These are phyloP conservation scores for Aegle marmelos DNA, from an alignment of 345 rosid species.

Conservation along the genomic window DNA sequence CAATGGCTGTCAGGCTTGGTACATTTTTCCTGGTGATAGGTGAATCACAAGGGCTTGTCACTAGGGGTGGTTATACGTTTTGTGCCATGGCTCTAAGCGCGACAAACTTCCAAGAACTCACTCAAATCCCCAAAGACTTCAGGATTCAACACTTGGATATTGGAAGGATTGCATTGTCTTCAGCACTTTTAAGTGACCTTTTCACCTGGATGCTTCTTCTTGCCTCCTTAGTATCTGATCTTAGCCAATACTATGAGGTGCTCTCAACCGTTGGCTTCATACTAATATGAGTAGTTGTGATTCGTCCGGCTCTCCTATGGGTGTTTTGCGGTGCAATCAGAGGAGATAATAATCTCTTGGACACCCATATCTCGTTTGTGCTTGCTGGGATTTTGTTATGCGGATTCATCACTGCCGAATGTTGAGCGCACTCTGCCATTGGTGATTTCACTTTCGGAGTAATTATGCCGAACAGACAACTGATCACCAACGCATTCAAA, in stretches of 20 bases:
- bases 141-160: slow-evolving; percentile 65
- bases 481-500: slow-evolving; percentile 21
- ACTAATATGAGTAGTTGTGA: slow-evolving; percentile 25
- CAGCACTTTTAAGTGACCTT: slow-evolving; percentile 48
- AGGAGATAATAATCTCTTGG: slow-evolving; percentile 28
- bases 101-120: slow-evolving; percentile 68
- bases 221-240: slow-evolving; percentile 8
- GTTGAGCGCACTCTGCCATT: slow-evolving; percentile 47
- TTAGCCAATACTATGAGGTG: slow-evolving; percentile 3
- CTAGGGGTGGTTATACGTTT: slow-evolving; percentile 28
- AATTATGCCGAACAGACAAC: slow-evolving; percentile 45
- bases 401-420: slow-evolving; percentile 43
- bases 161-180: slow-evolving; percentile 49
- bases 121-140: slow-evolving; percentile 51
- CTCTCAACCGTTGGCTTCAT: slow-evolving; percentile 28
- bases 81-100: slow-evolving; percentile 49
- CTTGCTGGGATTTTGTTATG: slow-evolving; percentile 42
- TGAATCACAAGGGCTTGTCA: neutral
- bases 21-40: slow-evolving; percentile 26
- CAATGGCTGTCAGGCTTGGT: slow-evolving; percentile 30
- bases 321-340: slow-evolving; percentile 17
- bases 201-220: slow-evolving; percentile 52
- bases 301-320: slow-evolving; percentile 48
- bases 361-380: slow-evolving; percentile 39
- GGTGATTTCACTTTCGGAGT: slow-evolving; percentile 72